These are phyloP conservation scores for Grosmannia serpens DNA, from an alignment of 2,329 filamentous ascomycete species.

Conservation along the genomic window DNA sequence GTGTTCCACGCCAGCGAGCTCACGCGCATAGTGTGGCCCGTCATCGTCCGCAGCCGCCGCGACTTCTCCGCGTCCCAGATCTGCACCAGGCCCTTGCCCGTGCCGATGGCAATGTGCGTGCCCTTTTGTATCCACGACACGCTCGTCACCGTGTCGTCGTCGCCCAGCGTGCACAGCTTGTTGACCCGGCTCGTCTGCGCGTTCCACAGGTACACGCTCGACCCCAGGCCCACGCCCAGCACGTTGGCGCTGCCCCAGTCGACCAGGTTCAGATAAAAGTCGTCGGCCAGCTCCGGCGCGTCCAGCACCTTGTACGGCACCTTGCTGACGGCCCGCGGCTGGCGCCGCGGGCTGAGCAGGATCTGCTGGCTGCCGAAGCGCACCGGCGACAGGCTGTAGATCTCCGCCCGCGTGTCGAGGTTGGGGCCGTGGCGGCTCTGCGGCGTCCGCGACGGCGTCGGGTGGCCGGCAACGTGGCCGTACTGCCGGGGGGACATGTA, in stretches of 20 bases:
- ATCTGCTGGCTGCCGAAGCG: slow-evolving; percentile 88
- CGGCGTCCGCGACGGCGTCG: slow-evolving; percentile 79
- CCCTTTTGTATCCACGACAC: slow-evolving; percentile 98
- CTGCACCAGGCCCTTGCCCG: slow-evolving; percentile 85
- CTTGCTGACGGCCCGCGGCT: slow-evolving; percentile 83
- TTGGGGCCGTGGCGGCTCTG: slow-evolving; percentile 81
- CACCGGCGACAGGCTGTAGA: slow-evolving; percentile 92
- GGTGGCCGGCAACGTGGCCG: slow-evolving; percentile 62
- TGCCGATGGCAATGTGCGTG: slow-evolving; percentile 90
- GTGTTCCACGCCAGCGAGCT: slow-evolving; percentile 96
- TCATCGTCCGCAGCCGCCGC: slow-evolving; percentile 86
- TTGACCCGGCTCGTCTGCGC: slow-evolving; percentile 83
- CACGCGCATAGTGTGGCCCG: slow-evolving; percentile 84
- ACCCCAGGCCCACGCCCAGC: slow-evolving; percentile 81
- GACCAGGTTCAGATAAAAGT: slow-evolving; percentile 95
- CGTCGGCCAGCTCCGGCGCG: slow-evolving; percentile 88
- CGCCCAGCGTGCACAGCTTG: slow-evolving; percentile 67
- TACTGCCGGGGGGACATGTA: slow-evolving; percentile 71
- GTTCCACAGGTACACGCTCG: slow-evolving; percentile 98
- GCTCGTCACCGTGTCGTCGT: slow-evolving; percentile 89
- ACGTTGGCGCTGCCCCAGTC: slow-evolving; percentile 97
- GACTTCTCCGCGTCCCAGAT: slow-evolving; percentile 94
- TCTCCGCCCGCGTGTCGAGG: slow-evolving; percentile 77
- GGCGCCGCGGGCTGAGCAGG: slow-evolving; percentile 78
- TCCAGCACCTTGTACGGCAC: slow-evolving; percentile 97